Percentiles rank a stretch among this genome's conserved stretches.
Conservation (phyloP, 164 flowering plant genomes). For the Platanus orientalis region DNA sequence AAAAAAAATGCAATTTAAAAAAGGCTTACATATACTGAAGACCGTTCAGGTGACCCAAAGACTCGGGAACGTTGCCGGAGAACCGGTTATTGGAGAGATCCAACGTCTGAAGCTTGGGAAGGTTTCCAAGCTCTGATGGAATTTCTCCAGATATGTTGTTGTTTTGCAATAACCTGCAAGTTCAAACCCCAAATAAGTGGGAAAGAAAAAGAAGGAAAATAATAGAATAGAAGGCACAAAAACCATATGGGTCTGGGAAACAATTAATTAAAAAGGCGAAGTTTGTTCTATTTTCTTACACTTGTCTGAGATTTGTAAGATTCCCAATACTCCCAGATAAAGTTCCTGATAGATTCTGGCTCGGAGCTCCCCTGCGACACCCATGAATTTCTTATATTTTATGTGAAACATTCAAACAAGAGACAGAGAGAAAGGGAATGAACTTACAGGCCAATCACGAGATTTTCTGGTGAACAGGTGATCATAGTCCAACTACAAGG, state of each 20-base stretch:
- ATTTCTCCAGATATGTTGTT: slow-evolving; percentile 81
- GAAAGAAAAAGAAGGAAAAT: too few relatives aligned
- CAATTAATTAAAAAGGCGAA: slow-evolving; percentile 1
- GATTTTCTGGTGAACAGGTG: slow-evolving; percentile 82
- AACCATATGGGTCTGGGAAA: neutral
- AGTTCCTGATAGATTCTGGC: slow-evolving; percentile 80
- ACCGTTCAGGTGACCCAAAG: slow-evolving; percentile 53
- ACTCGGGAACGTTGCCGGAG: slow-evolving; percentile 49
- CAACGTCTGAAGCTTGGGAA: slow-evolving; percentile 69
- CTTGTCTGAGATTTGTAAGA: slow-evolving; percentile 83
- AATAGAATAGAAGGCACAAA: neutral
- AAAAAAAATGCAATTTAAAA: too few relatives aligned
- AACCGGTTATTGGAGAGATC: slow-evolving; percentile 84
- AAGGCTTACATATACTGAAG: slow-evolving; percentile 90
- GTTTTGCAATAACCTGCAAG: slow-evolving; percentile 72
- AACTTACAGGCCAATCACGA: slow-evolving; percentile 77
- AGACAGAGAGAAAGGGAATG: neutral
- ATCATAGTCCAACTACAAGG: slow-evolving; percentile 98
- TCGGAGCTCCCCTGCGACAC: slow-evolving; percentile 79
- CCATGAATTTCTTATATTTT: neutral
- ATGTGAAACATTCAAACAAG: neutral
- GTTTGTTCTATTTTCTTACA: slow-evolving; percentile 44
- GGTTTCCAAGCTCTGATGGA: slow-evolving; percentile 67
- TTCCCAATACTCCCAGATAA: slow-evolving; percentile 64
- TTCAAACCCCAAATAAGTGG: neutral